phyloP scores from a whole-genome alignment of 2,329 filamentous ascomycete genomes.

The Trichoderma sp. region DNA sequence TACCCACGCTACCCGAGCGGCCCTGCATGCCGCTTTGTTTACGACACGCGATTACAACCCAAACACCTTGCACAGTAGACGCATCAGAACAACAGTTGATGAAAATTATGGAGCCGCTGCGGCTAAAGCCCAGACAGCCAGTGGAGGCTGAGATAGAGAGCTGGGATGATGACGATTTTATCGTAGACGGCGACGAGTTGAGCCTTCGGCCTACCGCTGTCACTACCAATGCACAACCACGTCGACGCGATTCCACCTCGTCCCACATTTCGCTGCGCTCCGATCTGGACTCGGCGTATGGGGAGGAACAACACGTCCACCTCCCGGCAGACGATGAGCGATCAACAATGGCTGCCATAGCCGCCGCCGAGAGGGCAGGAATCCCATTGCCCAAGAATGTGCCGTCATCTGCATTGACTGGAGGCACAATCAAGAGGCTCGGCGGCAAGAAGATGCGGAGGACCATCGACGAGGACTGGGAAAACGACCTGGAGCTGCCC shows the following conservation, averaged over 20 bases:
- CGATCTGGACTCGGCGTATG: slow-evolving; percentile 71
- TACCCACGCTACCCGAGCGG: slow-evolving; percentile 15
- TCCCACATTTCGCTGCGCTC: slow-evolving; percentile 79
- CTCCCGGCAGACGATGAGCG: slow-evolving; percentile 81
- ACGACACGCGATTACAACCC: slow-evolving; percentile 18
- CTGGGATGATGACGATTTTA: slow-evolving; percentile 76
- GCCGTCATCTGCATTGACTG: slow-evolving; percentile 82
- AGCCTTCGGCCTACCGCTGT: slow-evolving; percentile 53
- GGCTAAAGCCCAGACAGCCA: slow-evolving; percentile 51
- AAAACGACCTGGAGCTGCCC: slow-evolving; percentile 71
- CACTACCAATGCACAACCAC: slow-evolving; percentile 30
- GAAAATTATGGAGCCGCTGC: slow-evolving; percentile 51
- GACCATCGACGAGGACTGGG: slow-evolving; percentile 76
- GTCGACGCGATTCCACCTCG: slow-evolving; percentile 73
- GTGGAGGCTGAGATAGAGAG: slow-evolving; percentile 65
- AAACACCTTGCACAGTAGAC: not conserved
- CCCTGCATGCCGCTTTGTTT: slow-evolving; percentile 11
- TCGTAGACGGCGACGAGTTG: slow-evolving; percentile 66
- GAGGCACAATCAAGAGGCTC: slow-evolving; percentile 88
- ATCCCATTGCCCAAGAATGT: slow-evolving; percentile 88
- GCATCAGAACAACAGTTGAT: not conserved
- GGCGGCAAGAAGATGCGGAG: slow-evolving; percentile 71
- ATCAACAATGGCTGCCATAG: slow-evolving; percentile 80
- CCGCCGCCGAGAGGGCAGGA: slow-evolving; percentile 80
- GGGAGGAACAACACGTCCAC: slow-evolving; percentile 83